Evolutionary conservation across 208 protist species (phyloP), one percentile per base, ranked within the genome.

Genomic region (Acanthamoeba sp.): DNA sequence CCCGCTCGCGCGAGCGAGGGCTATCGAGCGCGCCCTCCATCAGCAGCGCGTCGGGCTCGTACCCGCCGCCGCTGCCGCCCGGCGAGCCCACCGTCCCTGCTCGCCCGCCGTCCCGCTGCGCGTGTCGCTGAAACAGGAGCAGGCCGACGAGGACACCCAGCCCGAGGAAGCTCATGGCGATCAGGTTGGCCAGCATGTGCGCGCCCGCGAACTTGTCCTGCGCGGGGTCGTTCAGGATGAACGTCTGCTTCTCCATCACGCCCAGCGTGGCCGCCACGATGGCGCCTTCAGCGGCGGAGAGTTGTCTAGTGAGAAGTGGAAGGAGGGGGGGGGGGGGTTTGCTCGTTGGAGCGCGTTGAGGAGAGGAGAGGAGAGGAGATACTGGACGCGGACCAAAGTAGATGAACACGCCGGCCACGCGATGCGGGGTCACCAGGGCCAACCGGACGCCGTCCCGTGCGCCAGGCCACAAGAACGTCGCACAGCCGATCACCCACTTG

Each of bases 241-340:
- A 84, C 73, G 73, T 84, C 73, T 84, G 73, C 73, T 84, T 84
- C 38, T 84, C 73, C 36, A 84, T 14, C 38, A 84, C 38, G 7
- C 73, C 73, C 36, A 84, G 73, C 20, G 73, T 84, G 20, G 73
- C 73, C 5, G 73, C 73, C 34, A 84, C 40, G n/a, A 84, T 42
- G 4, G 73, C 73, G 34, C 73, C 73, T 78, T n/a, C n/a, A n/a
- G 29, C 10, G 27, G 29, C 27, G 64, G 64, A 73, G 22, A 59
- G 10, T 59, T 20, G 64, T n/a, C n/a, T n/a, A n/a, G n/a, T n/a
- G 64, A 73, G n/a, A 34, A 9, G n/a, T 73, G 64, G 10, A 20
- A 59, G 52, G 52, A 59, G 10, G 52, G 20, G 10, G 29, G n/a
- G 16, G 22, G 9, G 16, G n/a, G n/a, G n/a, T n/a, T n/a, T n/a